phyloP scores from a whole-genome alignment of 345 rosid species.

The Bruguiera parviflora region DNA sequence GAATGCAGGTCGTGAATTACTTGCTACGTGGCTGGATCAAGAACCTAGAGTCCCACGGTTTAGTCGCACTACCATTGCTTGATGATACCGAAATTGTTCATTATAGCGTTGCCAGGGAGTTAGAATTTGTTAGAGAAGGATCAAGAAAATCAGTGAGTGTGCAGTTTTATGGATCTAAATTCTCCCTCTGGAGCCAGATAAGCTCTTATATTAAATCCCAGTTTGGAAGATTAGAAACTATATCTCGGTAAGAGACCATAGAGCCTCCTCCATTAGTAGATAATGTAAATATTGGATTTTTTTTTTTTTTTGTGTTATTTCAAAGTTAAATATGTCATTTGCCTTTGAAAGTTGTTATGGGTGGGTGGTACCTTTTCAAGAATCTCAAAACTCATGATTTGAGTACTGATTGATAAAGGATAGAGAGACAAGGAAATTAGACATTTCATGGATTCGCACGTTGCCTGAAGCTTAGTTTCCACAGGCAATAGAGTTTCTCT shows the following conservation, averaged over 20 bases:
- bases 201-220: slow-evolving; percentile 35
- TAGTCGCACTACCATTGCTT: slow-evolving; percentile 51
- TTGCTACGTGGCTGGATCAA: slow-evolving; percentile 81
- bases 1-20: slow-evolving; percentile 70
- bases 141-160: slow-evolving; percentile 50
- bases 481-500: too few relatives aligned
- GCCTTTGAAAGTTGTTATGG: too few relatives aligned
- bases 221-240: slow-evolving; percentile 27
- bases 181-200: slow-evolving; percentile 51
- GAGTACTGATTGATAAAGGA: too few relatives aligned
- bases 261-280: background rate
- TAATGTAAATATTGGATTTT: slow-evolving; percentile 13
- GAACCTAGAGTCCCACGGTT: slow-evolving; percentile 64
- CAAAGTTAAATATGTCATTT: too few relatives aligned
- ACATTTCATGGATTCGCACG: too few relatives aligned
- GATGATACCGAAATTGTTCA: slow-evolving; percentile 40
- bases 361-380: too few relatives aligned
- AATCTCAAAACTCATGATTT: too few relatives aligned
- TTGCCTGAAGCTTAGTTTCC: too few relatives aligned
- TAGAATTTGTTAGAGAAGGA: slow-evolving; percentile 70
- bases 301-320: too few relatives aligned
- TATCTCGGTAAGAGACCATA: slow-evolving; percentile 14
- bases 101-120: slow-evolving; percentile 34
- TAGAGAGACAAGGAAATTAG: too few relatives aligned
- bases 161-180: slow-evolving; percentile 43